These are phyloP conservation scores for Ramalina peruviana DNA, from an alignment of 495 filamentous ascomycete genomes.

Conservation along the genomic window DNA sequence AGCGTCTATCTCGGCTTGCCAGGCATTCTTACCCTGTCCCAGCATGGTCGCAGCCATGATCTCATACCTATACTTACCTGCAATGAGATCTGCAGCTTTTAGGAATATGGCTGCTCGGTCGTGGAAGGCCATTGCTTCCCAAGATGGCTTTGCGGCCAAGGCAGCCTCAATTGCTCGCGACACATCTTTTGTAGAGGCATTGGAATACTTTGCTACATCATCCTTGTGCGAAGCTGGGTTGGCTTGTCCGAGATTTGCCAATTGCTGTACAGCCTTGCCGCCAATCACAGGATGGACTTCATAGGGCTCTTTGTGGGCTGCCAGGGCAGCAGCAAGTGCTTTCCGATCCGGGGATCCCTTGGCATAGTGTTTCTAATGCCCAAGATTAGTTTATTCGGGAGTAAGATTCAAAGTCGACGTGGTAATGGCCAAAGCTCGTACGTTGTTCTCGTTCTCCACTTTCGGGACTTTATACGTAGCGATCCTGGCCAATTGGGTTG, in stretches of 20 bases:
- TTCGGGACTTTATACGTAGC: conserved; percentile 79
- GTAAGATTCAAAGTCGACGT: background rate
- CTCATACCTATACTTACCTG: conserved; percentile 82
- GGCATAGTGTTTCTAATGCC: conserved; percentile 63
- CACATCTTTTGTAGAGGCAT: conserved; percentile 56
- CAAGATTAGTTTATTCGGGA: no score
- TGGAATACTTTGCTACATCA: conserved; percentile 59
- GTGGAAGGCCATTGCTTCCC: conserved; percentile 73
- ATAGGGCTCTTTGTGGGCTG: conserved; percentile 42
- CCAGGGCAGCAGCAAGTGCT: conserved; percentile 55
- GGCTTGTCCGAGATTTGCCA: conserved; percentile 33
- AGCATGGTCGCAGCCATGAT: conserved; percentile 90
- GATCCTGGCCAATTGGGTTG: conserved; percentile 31
- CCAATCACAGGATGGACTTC: conserved; percentile 67
- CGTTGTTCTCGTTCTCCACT: conserved; percentile 86
- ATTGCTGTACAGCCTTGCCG: conserved; percentile 51
- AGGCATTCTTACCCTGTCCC: conserved; percentile 92
- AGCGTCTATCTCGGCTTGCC: conserved; percentile 94
- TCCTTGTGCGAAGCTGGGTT: conserved; percentile 61
- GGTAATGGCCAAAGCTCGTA: conserved; percentile 29
- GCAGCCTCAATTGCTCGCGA: conserved; percentile 63
- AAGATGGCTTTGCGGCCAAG: conserved; percentile 63
- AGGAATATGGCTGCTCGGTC: conserved; percentile 87
- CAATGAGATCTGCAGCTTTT: conserved; percentile 81
- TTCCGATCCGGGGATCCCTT: conserved; percentile 67